Percentiles rank a stretch among this genome's conserved stretches.
Conservation (phyloP, 2,329 filamentous ascomycete species). For the Aspergillus vadensis region DNA sequence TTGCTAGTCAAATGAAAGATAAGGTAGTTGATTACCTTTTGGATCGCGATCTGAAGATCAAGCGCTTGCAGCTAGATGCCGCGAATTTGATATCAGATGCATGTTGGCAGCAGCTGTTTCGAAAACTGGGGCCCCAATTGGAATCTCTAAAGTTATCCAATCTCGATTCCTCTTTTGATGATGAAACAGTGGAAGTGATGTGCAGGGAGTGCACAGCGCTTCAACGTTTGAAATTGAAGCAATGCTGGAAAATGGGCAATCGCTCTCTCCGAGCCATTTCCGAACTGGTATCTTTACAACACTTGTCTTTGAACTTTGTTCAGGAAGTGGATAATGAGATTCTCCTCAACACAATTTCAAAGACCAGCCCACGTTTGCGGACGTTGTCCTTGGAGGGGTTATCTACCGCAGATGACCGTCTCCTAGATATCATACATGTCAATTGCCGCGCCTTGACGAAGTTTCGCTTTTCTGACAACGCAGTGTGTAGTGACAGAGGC, state of each 20-base stretch:
- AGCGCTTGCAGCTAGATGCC: constrained; percentile 75
- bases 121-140: constrained; percentile 64
- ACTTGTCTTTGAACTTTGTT: constrained; percentile 72
- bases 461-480: constrained; percentile 78
- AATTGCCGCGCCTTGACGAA: constrained; percentile 71
- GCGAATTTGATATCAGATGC: constrained; percentile 78
- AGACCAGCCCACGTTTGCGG: constrained; percentile 66
- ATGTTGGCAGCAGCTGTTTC: constrained; percentile 72
- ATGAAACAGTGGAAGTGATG: constrained; percentile 67
- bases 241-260: constrained; percentile 74
- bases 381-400: constrained; percentile 78
- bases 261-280: constrained; percentile 67
- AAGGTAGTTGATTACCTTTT: constrained; percentile 78
- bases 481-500: constrained; percentile 71
- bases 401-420: constrained; percentile 64
- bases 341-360: constrained; percentile 63
- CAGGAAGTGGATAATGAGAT: constrained; percentile 57
- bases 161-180: constrained; percentile 78
- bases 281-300: constrained; percentile 64
- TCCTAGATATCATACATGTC: constrained; percentile 71
- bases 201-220: constrained; percentile 67
- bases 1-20: constrained; percentile 91
- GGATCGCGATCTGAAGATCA: constrained; percentile 68
- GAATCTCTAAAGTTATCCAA: constrained; percentile 75
- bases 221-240: constrained; percentile 73